phyloP scores from a whole-genome alignment of 768 basidiomycete genomes.

The Boletus rubroflammeus region DNA sequence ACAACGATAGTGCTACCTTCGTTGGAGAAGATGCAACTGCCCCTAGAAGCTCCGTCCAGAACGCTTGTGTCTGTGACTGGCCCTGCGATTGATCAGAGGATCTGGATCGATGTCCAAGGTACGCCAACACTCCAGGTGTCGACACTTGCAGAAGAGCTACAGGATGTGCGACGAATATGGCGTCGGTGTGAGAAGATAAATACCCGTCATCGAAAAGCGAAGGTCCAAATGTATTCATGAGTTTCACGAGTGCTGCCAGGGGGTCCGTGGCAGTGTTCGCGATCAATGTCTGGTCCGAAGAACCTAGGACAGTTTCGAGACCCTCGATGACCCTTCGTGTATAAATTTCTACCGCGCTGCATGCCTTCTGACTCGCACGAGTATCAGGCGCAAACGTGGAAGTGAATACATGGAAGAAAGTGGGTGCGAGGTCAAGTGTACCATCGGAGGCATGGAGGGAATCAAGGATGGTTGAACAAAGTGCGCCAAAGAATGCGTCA shows the following conservation, averaged over 20 bases:
- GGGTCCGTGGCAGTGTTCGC: conserved; percentile 9
- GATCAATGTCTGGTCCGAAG: background rate
- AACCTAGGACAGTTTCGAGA: conserved; percentile 13
- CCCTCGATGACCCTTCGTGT: conserved; percentile 22
- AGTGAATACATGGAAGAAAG: conserved; percentile 44
- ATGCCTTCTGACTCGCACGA: conserved; percentile 12
- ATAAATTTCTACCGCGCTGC: conserved; percentile 15
- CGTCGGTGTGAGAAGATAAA: conserved; percentile 45
- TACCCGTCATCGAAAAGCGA: conserved; percentile 43
- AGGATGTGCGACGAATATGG: conserved; percentile 37
- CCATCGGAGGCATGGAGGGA: background rate
- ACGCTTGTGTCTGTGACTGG: conserved; percentile 11
- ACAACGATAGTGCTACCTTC: conserved; percentile 34
- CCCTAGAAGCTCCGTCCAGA: conserved; percentile 37
- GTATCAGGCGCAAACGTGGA: conserved; percentile 31
- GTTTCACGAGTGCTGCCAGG: conserved; percentile 33
- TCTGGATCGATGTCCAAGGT: conserved; percentile 36
- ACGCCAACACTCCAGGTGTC: conserved; percentile 47
- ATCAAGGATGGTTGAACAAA: conserved; percentile 27
- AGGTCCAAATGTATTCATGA: conserved; percentile 52
- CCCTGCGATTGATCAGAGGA: conserved; percentile 7
- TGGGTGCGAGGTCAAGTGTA: conserved; percentile 36
- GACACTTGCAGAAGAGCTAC: conserved; percentile 39
- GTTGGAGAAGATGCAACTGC: conserved; percentile 34
- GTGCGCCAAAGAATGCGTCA: conserved; percentile 43